A percentile compares a stretch with the other conserved stretches of the same genome.
These are phyloP conservation scores for Cutaneotrichosporon sp. DNA, from an alignment of 1,284 basidiomycete genomes.

Conservation along the genomic window DNA sequence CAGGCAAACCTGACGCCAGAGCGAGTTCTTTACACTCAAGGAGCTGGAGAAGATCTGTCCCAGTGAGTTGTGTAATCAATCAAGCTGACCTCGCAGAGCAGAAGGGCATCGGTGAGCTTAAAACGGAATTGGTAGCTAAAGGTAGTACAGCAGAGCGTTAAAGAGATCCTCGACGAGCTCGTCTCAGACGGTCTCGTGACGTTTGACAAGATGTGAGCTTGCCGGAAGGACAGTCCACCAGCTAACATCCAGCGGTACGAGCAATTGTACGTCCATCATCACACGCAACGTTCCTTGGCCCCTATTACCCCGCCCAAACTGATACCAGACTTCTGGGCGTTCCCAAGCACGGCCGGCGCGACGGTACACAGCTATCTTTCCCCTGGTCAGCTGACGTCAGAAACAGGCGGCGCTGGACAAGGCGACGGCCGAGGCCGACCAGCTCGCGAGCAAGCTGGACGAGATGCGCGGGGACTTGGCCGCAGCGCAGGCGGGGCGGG, in stretches of 20 bases:
- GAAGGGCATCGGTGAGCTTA: slow-evolving; percentile 70
- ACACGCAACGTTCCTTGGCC: not conserved
- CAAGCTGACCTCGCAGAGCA: slow-evolving; percentile 59
- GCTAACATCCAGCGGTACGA: slow-evolving; percentile 57
- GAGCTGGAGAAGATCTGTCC: slow-evolving; percentile 68
- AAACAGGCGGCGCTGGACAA: slow-evolving; percentile 54
- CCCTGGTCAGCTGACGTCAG: slow-evolving; percentile 15
- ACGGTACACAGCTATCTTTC: slow-evolving; percentile 52
- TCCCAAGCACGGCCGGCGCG: slow-evolving; percentile 76
- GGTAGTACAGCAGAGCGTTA: slow-evolving; percentile 75
- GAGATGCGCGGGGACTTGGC: slow-evolving; percentile 47
- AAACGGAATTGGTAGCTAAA: not conserved
- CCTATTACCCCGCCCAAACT: not conserved
- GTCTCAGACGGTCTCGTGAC: slow-evolving; percentile 76
- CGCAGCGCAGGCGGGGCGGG: slow-evolving; percentile 55
- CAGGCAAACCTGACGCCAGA: slow-evolving; percentile 50
- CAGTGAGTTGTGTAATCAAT: slow-evolving; percentile 26
- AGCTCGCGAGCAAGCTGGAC: slow-evolving; percentile 44
- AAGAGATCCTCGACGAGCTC: slow-evolving; percentile 77
- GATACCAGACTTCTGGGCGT: slow-evolving; percentile 77
- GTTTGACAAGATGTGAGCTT: slow-evolving; percentile 65
- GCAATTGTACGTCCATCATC: slow-evolving; percentile 63
- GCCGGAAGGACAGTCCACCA: not conserved
- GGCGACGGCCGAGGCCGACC: slow-evolving; percentile 54
- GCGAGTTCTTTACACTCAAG: slow-evolving; percentile 79